These are phyloP conservation scores for Nemania abortiva DNA, from an alignment of 2,329 filamentous ascomycete genomes.

Conservation along the genomic window DNA sequence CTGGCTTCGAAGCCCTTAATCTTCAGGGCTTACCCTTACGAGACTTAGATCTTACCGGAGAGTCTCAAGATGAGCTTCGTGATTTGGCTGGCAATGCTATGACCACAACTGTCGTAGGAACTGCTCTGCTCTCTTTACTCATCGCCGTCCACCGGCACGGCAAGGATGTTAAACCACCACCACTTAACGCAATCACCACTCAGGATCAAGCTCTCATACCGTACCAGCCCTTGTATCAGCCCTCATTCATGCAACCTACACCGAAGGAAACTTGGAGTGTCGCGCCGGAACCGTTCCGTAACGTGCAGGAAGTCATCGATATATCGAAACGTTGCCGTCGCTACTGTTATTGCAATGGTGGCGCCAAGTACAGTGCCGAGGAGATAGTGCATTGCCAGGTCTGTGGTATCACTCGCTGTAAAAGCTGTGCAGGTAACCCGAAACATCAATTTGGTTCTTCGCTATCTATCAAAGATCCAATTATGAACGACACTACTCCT, in stretches of 20 bases:
- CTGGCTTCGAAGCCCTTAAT: constrained; percentile 71
- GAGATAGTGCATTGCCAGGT: constrained; percentile 48
- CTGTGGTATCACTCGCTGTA: constrained; percentile 55
- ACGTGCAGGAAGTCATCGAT: constrained; percentile 33
- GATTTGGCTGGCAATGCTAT: constrained; percentile 85
- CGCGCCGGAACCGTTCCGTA: not conserved
- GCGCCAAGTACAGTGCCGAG: constrained; percentile 49
- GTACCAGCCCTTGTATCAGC: constrained; percentile 27
- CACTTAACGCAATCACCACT: constrained; percentile 13
- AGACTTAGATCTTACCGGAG: constrained; percentile 71
- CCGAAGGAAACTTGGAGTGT: constrained; percentile 26
- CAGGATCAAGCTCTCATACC: not conserved
- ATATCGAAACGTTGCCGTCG: constrained; percentile 43
- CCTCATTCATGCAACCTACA: constrained; percentile 2
- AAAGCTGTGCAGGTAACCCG: constrained; percentile 56
- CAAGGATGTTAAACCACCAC: not conserved
- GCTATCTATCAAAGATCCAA: constrained; percentile 37
- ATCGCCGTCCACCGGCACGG: constrained; percentile 51
- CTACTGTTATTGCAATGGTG: constrained; percentile 54
- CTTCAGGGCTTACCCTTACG: constrained; percentile 77
- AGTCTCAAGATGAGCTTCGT: constrained; percentile 71
- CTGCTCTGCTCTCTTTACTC: constrained; percentile 70
- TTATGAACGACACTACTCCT: constrained; percentile 38
- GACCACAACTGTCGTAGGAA: constrained; percentile 78
- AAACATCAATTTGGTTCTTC: constrained; percentile 46